phyloP scores from a whole-genome alignment of 1,139 yeast genomes.

The Chernovozyma sophiae-reginae region DNA sequence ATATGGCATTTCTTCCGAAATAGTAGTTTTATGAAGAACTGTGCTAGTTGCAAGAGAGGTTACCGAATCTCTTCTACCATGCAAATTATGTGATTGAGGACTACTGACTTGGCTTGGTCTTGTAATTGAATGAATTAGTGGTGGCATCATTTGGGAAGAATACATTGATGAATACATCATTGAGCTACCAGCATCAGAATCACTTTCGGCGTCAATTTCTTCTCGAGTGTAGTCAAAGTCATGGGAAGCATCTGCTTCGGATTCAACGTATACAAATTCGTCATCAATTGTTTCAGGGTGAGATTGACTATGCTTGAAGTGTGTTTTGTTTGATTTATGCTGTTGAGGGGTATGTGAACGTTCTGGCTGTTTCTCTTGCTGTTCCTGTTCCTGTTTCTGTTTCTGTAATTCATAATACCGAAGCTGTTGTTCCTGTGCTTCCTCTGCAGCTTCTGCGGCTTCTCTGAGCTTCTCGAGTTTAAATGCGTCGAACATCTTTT shows the following conservation, averaged over 20 bases:
- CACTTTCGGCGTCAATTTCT: constrained; percentile 13
- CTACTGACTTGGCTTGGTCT: constrained; percentile 12
- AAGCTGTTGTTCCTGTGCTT: constrained; percentile 1
- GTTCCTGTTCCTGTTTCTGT: background rate
- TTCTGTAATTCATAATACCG: background rate
- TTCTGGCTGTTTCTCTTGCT: background rate
- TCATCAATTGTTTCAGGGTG: background rate
- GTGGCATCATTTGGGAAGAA: constrained; percentile 21
- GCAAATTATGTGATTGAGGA: constrained; percentile 3
- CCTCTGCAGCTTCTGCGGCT: constrained; percentile 9
- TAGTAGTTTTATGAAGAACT: constrained; percentile 40
- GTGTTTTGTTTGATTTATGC: background rate
- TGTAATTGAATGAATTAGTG: constrained; percentile 42
- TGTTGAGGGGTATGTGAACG: background rate
- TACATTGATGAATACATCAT: constrained; percentile 24
- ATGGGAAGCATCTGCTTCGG: background rate
- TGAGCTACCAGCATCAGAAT: constrained; percentile 28
- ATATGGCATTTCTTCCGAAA: constrained; percentile 53
- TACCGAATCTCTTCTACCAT: constrained; percentile 23
- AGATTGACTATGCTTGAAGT: background rate
- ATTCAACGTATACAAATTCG: constrained; percentile 4
- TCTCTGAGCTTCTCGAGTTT: constrained; percentile 33
- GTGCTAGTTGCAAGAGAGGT: constrained; percentile 27
- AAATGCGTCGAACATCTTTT: constrained; percentile 55
- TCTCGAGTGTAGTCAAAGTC: background rate